Base-by-base conservation (phyloP, 129 eudicot species). In the Logfia minima region DNA sequence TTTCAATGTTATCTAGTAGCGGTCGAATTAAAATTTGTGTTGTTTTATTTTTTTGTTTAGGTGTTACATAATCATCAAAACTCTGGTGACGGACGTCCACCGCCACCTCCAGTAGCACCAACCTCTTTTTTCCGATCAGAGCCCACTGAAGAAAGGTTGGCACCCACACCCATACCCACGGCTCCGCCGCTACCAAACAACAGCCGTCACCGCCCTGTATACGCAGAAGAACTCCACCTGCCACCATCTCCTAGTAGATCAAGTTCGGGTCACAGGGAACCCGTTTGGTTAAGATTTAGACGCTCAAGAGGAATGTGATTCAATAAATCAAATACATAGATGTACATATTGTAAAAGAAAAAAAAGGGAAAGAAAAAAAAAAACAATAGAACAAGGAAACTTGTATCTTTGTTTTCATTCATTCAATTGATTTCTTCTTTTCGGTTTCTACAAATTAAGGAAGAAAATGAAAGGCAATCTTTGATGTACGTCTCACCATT, bases 151-250 rank as follows among this genome's bases (percentile, higher is more conserved):
- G 83, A 85, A 71, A 72, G 77, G 61, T 81, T 81, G 85, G 29
- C 32, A 19, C 63, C 63, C 11, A 58, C 26, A 17, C 81, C 85
- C 26, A 63, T 14, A 48, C 55, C 55, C n/a, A 48, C 77, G 10
- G 85, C 85, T 24, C 85, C 85, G 6, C 81, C 85, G 3, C 22
- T 71, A 8, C 81, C 81, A 76, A 62, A 75, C 69, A 26, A 22
- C 74, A 70, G 77, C 45, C 81, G 72, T 63, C 75, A 53, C 41
- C 79, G 32, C 8, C 73, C 41, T 18, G 77, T 82, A 23, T 84
- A 84, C 10, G 84, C 87, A 5, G 90, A 88, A 60, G 88, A 83
- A 43, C 80, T 82, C 22, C 77, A 76, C 45, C 56, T 82, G 66
- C 86, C 79, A 3, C 84, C 81, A 17, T 75, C 88, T 31, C 79